Conservation (phyloP, 1,139 yeast genomes). For the Yamadazyma sp. region DNA sequence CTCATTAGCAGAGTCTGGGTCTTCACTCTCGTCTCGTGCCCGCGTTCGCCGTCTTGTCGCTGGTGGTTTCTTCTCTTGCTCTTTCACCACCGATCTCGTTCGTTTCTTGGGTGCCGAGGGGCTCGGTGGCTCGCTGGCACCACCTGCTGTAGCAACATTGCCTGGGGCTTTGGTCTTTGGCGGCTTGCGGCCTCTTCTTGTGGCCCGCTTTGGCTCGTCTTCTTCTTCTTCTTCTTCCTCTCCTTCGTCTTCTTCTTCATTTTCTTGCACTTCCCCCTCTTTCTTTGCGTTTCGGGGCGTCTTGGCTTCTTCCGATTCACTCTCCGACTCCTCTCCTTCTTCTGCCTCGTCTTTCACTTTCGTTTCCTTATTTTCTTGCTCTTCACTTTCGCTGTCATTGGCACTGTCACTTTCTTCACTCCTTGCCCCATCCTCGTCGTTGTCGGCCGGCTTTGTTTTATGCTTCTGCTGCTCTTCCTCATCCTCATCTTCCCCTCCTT, state of each 20-base stretch:
- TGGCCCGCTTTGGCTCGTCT: conserved; percentile 5
- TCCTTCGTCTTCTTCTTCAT: conserved; percentile 9
- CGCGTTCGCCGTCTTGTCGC: conserved; percentile 6
- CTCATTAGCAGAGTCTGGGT: conserved; percentile 6
- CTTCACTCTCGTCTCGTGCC: conserved; percentile 9
- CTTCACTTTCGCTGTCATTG: conserved; percentile 10
- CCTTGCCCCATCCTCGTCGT: too few species aligned
- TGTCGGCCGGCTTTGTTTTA: not conserved
- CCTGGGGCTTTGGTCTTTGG: conserved; percentile 20
- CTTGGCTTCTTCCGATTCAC: conserved; percentile 10
- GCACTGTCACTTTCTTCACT: conserved; percentile 4
- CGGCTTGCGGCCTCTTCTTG: conserved; percentile 17
- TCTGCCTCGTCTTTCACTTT: conserved; percentile 10
- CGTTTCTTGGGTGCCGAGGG: not conserved
- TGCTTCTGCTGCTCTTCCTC: conserved; percentile 3
- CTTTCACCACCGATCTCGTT: too few species aligned
- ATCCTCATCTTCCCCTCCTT: conserved; percentile 15
- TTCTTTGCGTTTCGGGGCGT: conserved; percentile 40
- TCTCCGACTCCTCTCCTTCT: conserved; percentile 10
- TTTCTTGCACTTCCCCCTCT: conserved; percentile 12
- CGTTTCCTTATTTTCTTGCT: conserved; percentile 9
- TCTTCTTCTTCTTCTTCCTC: conserved; percentile 4
- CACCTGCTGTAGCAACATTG: too few species aligned
- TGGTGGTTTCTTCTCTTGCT: not conserved
- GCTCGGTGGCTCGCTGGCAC: conserved; percentile 3